These are phyloP conservation scores for Apiotrichum gracile DNA, from an alignment of 1,284 basidiomycete species.

Conservation along the genomic window DNA sequence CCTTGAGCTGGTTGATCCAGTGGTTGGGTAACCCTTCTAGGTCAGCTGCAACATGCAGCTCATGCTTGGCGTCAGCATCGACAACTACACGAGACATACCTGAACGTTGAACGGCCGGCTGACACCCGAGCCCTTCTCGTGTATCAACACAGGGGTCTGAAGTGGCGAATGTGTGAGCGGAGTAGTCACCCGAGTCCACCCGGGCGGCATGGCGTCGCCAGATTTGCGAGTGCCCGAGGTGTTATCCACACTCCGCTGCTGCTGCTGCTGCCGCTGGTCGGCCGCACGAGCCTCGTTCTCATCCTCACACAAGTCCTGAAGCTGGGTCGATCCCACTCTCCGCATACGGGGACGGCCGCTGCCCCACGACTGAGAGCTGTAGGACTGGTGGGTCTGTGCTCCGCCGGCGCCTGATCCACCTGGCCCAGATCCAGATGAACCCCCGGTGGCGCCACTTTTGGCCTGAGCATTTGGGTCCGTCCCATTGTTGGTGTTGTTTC, in stretches of 20 bases:
- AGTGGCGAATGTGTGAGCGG: not conserved
- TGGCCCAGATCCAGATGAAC: not conserved
- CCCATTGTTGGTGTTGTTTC: slow-evolving; percentile 2
- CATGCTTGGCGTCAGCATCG: slow-evolving; percentile 26
- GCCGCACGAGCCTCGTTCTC: not conserved
- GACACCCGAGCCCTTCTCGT: slow-evolving; percentile 15
- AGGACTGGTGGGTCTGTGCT: not conserved
- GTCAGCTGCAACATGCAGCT: slow-evolving; percentile 39
- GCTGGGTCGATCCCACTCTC: not conserved
- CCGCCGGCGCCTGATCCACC: not conserved
- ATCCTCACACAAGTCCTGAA: slow-evolving; percentile 6
- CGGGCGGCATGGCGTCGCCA: not conserved
- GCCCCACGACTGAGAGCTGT: not conserved
- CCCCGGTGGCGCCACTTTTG: not conserved
- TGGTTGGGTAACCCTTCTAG: slow-evolving; percentile 31
- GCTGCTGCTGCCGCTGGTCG: not conserved
- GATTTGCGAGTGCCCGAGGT: no score
- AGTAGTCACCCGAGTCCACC: not conserved
- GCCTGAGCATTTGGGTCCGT: not conserved
- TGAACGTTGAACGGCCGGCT: slow-evolving; percentile 39
- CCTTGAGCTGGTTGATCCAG: slow-evolving; percentile 32
- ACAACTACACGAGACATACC: slow-evolving; percentile 17
- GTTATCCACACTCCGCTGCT: no score
- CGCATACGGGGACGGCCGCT: not conserved
- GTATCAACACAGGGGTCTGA: not conserved